Percentiles rank a stretch among this genome's conserved stretches.
These are phyloP conservation scores for Leishmania tropica DNA, from an alignment of 208 protist genomes.

Conservation along the genomic window DNA sequence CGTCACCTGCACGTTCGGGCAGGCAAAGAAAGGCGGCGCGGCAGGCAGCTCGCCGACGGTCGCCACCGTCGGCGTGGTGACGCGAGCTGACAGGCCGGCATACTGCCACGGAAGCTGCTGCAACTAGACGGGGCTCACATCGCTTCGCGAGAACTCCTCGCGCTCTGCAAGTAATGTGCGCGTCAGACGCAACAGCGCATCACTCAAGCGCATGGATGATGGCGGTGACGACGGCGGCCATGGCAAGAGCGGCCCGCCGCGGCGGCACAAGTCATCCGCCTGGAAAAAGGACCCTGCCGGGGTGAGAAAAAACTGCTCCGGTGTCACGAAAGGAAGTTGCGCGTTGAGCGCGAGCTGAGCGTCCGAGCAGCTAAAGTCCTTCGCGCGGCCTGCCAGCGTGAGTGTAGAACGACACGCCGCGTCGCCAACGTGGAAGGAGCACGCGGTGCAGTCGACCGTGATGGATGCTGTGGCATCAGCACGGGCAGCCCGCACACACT, in stretches of 20 bases:
- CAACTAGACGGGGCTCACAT: constrained; percentile 54
- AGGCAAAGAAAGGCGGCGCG: constrained; percentile 24
- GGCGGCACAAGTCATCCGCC: too few species aligned
- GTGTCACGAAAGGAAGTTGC: too few species aligned
- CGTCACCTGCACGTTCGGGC: constrained; percentile 63
- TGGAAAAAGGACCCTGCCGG: too few species aligned
- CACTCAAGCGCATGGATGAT: constrained; percentile 17
- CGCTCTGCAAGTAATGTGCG: background rate
- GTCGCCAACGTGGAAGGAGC: too few species aligned
- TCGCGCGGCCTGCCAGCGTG: too few species aligned
- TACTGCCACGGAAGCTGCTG: constrained; percentile 48
- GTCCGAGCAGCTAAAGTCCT: too few species aligned
- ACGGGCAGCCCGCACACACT: too few species aligned
- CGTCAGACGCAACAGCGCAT: constrained; percentile 4
- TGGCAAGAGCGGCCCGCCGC: background rate
- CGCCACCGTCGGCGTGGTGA: constrained; percentile 26
- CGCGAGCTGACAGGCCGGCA: constrained; percentile 33
- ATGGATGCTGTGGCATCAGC: too few species aligned
- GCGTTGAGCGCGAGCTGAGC: too few species aligned
- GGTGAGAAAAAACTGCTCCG: too few species aligned
- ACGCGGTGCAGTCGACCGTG: too few species aligned
- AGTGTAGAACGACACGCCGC: too few species aligned
- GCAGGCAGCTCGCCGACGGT: constrained; percentile 13
- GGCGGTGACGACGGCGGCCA: background rate
- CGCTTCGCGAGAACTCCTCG: constrained; percentile 48